Conservation (phyloP, 257 asterid species). For the Nicotiana undulata region DNA sequence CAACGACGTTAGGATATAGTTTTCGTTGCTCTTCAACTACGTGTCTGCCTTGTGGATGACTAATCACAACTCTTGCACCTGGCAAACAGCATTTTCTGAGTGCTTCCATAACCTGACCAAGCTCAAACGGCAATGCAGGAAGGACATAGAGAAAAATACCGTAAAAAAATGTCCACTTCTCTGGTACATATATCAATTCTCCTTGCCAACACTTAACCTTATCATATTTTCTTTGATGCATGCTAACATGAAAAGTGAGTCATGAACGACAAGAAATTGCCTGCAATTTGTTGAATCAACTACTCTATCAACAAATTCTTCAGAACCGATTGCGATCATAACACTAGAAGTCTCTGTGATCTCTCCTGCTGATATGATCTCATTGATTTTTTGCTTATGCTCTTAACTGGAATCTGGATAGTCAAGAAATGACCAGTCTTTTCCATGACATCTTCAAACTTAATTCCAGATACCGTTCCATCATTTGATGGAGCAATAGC, state of each 20-base stretch:
- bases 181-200: constrained; percentile 51
- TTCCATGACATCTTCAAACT: constrained; percentile 56
- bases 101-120: constrained; percentile 51
- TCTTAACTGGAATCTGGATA: constrained; percentile 30
- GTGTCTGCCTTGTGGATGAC: constrained; percentile 72
- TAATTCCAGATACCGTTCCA: constrained; percentile 35
- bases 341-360: constrained; percentile 51
- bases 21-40: constrained; percentile 45
- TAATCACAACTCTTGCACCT: constrained; percentile 81
- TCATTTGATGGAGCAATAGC: constrained; percentile 29
- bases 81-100: constrained; percentile 58
- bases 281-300: constrained; percentile 39
- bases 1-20: constrained; percentile 54
- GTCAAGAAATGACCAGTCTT: constrained; percentile 84
- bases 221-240: constrained; percentile 71
- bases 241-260: constrained; percentile 59
- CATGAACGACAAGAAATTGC: constrained; percentile 66
- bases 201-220: constrained; percentile 90
- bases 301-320: constrained; percentile 65
- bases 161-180: constrained; percentile 67
- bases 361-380: constrained; percentile 54
- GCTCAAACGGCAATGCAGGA: constrained; percentile 62
- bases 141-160: constrained; percentile 69
- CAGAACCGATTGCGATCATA: constrained; percentile 66
- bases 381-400: constrained; percentile 34